Base-by-base conservation (phyloP, 805 yeast species). In the Torulaspora indica region DNA sequence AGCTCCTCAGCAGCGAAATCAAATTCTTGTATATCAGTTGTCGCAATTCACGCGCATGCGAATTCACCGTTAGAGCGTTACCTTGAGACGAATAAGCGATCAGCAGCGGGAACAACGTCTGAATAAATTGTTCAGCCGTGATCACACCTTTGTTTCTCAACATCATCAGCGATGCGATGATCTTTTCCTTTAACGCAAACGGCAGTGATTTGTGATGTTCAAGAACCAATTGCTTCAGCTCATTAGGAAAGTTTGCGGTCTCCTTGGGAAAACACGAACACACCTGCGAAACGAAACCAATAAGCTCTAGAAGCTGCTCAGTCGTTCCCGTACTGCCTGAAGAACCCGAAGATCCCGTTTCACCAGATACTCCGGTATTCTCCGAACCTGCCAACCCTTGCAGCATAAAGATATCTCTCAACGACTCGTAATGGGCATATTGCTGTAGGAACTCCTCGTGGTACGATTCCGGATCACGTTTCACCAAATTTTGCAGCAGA, bases 401-500 rank as follows among this genome's bases (percentile, higher is more conserved):
- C 49, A 82, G 69, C 63, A 88, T 70, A 59, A 85, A 87, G 47
- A 93, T 85, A 57, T 91, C 98, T 64, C 95, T 73, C 46, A 89
- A 69, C 2, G 98, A 85, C 61, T 84, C 89, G 66, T 93, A 93
- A 64, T 93, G 98, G 41, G 93, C 78, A 62, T 83, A 88, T 63
- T 93, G 98, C 57, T 89, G 93, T 31, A 84, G 65, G 65, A 93
- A 93, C 66, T 93, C 99, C 66, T 93, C 98, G 47, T 80, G 79
- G 63, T 93, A 93, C 0, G 98, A 90, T 55, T 78, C 85, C 2
- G 98, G 97, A 64, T 93, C 98, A 57, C 97, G 76, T 55, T 90
- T 83, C 8, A 93, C 95, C 52, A 93, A 74, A 64, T 93, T 93
- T 69, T 93, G 98, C 48, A 93, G 69, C 50, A 91, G 71, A 30